A percentile compares a stretch with the other conserved stretches of the same genome.
Conservation (phyloP, 2,329 filamentous ascomycete species). For the Acrocalymma vagum region DNA sequence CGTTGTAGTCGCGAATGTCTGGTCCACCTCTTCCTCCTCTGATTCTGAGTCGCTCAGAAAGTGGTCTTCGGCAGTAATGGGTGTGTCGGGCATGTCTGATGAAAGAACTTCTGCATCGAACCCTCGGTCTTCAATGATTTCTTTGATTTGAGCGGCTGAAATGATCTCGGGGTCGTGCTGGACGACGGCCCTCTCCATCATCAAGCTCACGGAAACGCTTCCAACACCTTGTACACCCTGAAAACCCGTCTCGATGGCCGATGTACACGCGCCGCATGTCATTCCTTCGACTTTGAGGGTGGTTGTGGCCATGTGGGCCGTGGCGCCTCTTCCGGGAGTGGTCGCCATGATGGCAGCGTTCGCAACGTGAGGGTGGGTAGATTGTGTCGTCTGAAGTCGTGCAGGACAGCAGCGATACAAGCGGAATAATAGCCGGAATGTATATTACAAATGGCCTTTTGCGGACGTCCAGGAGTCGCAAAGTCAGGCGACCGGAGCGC, state of each 20-base stretch:
- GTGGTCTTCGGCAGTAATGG: slow-evolving; percentile 44
- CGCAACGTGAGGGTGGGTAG: slow-evolving; percentile 8
- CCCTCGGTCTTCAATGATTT: slow-evolving; percentile 89
- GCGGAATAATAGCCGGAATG: not conserved
- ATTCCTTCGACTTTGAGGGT: slow-evolving; percentile 90
- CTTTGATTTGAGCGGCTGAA: slow-evolving; percentile 76
- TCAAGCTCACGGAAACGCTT: slow-evolving; percentile 88
- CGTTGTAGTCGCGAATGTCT: slow-evolving; percentile 69
- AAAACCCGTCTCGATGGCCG: slow-evolving; percentile 92
- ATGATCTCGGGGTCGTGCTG: slow-evolving; percentile 83
- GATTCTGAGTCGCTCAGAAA: slow-evolving; percentile 47
- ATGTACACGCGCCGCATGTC: slow-evolving; percentile 91
- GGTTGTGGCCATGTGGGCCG: slow-evolving; percentile 79
- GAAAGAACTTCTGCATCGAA: slow-evolving; percentile 92
- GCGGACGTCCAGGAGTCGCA: slow-evolving; percentile 9
- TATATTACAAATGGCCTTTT: slow-evolving; percentile 6
- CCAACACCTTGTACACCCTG: slow-evolving; percentile 81
- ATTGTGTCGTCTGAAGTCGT: not conserved
- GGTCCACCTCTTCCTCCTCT: slow-evolving; percentile 38
- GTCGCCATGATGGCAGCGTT: slow-evolving; percentile 33
- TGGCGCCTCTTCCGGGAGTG: slow-evolving; percentile 35
- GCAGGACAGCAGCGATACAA: not conserved
- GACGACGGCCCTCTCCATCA: slow-evolving; percentile 95
- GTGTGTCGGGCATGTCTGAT: slow-evolving; percentile 72
- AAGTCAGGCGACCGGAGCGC: slow-evolving; percentile 23